Evolutionary conservation across 306 rosid genomes (phyloP).

Genomic region (Ormosia semicastrata): DNA sequence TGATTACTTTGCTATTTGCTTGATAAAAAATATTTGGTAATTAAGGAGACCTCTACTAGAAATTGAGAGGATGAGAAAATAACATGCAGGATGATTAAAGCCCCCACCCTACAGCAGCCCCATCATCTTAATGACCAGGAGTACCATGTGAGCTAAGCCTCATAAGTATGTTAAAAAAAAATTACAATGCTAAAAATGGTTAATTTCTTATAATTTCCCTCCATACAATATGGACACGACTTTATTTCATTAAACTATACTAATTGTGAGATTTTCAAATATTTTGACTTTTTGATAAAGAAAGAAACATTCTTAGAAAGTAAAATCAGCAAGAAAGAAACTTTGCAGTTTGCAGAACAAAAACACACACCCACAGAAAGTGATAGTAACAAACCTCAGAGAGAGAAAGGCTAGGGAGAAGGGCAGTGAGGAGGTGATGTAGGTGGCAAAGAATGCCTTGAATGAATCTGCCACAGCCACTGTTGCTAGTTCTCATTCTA

Average conservation of each 20-base stretch:
- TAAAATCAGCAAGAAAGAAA: neutral
- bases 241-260: too few relatives aligned
- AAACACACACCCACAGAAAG: neutral
- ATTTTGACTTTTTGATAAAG: too few relatives aligned
- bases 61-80: too few relatives aligned
- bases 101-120: too few relatives aligned
- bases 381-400: conserved; percentile 47
- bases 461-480: neutral
- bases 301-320: neutral
- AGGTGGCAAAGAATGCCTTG: conserved; percentile 35
- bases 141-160: too few relatives aligned
- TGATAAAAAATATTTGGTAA: neutral
- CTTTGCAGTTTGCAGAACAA: neutral
- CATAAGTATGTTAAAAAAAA: too few relatives aligned
- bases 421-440: neutral
- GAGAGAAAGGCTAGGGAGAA: conserved; percentile 43
- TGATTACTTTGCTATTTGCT: neutral
- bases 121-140: too few relatives aligned
- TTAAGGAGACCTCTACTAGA: too few relatives aligned
- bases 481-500: conserved; percentile 32
- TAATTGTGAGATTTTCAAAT: too few relatives aligned
- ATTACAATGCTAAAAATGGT: too few relatives aligned
- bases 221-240: too few relatives aligned
- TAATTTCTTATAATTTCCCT: neutral
- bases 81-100: too few relatives aligned